Evolutionary conservation across 192 early-diverging fungal species (phyloP).

Genomic region (Coemansia erecta): DNA sequence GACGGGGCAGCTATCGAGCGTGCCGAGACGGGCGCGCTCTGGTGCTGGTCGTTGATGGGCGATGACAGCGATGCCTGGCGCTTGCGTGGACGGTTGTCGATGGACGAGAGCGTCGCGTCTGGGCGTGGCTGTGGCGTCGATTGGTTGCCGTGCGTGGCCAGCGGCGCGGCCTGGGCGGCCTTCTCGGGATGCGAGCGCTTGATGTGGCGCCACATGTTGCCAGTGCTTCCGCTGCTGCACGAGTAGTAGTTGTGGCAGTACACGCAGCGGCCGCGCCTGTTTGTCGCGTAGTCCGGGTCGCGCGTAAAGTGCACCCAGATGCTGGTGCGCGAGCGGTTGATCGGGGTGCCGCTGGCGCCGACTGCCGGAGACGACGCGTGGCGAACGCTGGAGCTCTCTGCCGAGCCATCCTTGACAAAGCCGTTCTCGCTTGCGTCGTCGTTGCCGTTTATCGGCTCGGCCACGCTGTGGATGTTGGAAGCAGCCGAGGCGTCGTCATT

Average conservation of each 20-base stretch:
- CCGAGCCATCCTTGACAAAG: slow-evolving; percentile 38
- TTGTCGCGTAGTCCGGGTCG: slow-evolving; percentile 52
- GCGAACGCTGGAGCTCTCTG: slow-evolving; percentile 34
- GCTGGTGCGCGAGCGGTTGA: slow-evolving; percentile 42
- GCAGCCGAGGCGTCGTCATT: background rate
- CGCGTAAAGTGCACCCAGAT: slow-evolving; percentile 54
- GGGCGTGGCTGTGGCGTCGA: slow-evolving; percentile 16
- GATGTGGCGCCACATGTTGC: slow-evolving; percentile 56
- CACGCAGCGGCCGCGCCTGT: slow-evolving; percentile 53
- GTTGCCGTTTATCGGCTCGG: slow-evolving; percentile 24
- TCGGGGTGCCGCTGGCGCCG: slow-evolving; percentile 24
- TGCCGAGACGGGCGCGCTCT: background rate
- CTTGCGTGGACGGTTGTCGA: slow-evolving; percentile 36
- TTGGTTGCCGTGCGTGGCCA: slow-evolving; percentile 35
- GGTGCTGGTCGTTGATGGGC: slow-evolving; percentile 18
- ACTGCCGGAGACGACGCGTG: slow-evolving; percentile 35
- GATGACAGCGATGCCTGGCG: slow-evolving; percentile 51
- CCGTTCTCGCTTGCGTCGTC: slow-evolving; percentile 34
- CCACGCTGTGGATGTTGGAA: background rate
- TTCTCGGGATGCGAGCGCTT: slow-evolving; percentile 54
- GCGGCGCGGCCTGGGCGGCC: slow-evolving; percentile 42
- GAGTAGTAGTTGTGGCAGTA: slow-evolving; percentile 58
- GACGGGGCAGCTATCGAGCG: background rate
- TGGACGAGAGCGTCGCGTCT: slow-evolving; percentile 6
- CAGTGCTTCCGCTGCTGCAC: slow-evolving; percentile 53